Conservation (phyloP, 129 eudicot genomes). For the Heracleum sosnowskyi region DNA sequence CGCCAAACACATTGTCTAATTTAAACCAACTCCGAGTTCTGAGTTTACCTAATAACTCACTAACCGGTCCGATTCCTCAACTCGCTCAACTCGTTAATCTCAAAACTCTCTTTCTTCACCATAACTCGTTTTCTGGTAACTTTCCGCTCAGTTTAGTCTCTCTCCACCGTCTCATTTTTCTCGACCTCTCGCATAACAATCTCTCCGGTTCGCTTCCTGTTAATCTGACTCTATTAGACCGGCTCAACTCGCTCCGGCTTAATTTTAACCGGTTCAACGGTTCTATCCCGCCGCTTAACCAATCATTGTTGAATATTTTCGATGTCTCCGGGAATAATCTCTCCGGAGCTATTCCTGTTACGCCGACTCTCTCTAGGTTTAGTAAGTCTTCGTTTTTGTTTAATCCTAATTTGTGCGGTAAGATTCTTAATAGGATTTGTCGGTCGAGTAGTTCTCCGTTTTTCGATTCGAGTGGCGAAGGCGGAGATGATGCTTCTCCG, state of each 20-base stretch:
- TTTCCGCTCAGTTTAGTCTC: slow-evolving; percentile 52
- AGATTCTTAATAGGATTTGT: slow-evolving; percentile 53
- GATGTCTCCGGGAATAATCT: slow-evolving; percentile 62
- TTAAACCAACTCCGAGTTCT: slow-evolving; percentile 69
- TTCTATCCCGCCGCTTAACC: slow-evolving; percentile 64
- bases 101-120: slow-evolving; percentile 55
- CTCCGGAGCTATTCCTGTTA: slow-evolving; percentile 63
- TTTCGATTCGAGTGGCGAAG: slow-evolving; percentile 28
- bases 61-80: slow-evolving; percentile 73
- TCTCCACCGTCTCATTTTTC: slow-evolving; percentile 56
- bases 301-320: slow-evolving; percentile 39
- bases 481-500: slow-evolving; percentile 18
- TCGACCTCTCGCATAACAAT: slow-evolving; percentile 60
- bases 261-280: slow-evolving; percentile 64
- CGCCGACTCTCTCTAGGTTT: slow-evolving; percentile 41
- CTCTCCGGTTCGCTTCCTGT: slow-evolving; percentile 50
- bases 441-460: slow-evolving; percentile 28
- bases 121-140: slow-evolving; percentile 46
- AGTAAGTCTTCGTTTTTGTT: slow-evolving; percentile 26
- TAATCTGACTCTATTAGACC: slow-evolving; percentile 24
- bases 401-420: slow-evolving; percentile 71
- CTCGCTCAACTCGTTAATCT: slow-evolving; percentile 53
- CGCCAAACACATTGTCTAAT: slow-evolving; percentile 37
- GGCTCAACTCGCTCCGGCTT: slow-evolving; percentile 49
- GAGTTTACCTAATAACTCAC: slow-evolving; percentile 59